These are phyloP conservation scores for Rhodotorula taiwanensis DNA, from an alignment of 768 basidiomycete genomes.

Conservation along the genomic window DNA sequence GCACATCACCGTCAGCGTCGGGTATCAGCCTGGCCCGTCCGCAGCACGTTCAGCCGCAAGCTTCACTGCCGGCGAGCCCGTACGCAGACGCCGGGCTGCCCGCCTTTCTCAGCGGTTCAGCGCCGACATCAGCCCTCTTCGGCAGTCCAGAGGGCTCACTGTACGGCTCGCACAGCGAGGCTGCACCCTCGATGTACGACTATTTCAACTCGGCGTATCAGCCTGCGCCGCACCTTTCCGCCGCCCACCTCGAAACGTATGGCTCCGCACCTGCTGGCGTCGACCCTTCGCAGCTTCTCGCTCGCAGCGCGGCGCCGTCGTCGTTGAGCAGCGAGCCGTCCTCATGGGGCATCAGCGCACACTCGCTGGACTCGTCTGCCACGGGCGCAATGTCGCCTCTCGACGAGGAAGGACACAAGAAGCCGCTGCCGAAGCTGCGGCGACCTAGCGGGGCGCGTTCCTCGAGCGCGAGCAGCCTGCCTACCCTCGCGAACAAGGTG, in stretches of 20 bases:
- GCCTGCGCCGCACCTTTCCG: slow-evolving; percentile 13
- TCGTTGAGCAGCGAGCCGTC: slow-evolving; percentile 18
- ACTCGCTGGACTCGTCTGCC: slow-evolving; percentile 16
- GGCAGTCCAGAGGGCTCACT: slow-evolving; percentile 17
- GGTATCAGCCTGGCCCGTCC: slow-evolving; percentile 32
- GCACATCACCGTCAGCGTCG: slow-evolving; percentile 11
- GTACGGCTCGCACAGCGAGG: slow-evolving; percentile 15
- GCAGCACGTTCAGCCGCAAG: not conserved
- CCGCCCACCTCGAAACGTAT: slow-evolving; percentile 5
- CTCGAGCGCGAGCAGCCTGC: not conserved
- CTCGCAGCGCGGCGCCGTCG: not conserved
- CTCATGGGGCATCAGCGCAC: slow-evolving; percentile 11
- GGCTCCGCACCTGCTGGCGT: slow-evolving; percentile 27
- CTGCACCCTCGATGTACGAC: slow-evolving; percentile 29
- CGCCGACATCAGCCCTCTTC: slow-evolving; percentile 15
- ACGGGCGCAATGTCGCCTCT: not conserved
- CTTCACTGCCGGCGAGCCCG: slow-evolving; percentile 3
- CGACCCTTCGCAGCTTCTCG: slow-evolving; percentile 28
- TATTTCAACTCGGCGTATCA: slow-evolving; percentile 30
- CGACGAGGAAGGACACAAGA: not conserved
- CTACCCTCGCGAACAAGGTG: slow-evolving; percentile 7
- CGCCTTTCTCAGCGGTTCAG: slow-evolving; percentile 14
- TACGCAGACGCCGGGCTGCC: not conserved
- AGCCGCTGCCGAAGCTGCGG: not conserved
- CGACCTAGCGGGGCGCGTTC: not conserved